Conservation (phyloP, 345 rosid species). For the Isatis tinctoria region DNA sequence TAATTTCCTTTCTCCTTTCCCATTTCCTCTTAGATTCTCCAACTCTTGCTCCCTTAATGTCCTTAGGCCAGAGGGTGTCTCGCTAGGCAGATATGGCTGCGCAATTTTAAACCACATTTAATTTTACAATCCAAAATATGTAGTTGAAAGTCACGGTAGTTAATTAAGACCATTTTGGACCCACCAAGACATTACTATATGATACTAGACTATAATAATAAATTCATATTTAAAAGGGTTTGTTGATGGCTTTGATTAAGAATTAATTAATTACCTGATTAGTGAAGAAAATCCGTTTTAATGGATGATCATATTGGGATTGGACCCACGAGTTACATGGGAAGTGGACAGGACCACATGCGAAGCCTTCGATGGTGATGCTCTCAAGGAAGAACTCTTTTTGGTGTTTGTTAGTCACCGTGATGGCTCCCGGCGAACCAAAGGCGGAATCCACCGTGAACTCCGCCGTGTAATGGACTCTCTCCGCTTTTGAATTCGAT, state of each 20-base stretch:
- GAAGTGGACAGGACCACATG: conserved; percentile 80
- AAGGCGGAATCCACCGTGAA: conserved; percentile 67
- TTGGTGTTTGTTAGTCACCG: conserved; percentile 80
- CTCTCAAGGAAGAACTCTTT: conserved; percentile 83
- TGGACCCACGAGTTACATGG: conserved; percentile 98
- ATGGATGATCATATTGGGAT: conserved; percentile 58
- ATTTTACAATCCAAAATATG: neutral
- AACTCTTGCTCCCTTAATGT: conserved; percentile 70
- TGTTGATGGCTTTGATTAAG: neutral
- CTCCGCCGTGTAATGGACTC: conserved; percentile 84
- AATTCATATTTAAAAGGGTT: neutral
- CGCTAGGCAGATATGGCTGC: conserved; percentile 85
- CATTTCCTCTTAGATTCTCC: conserved; percentile 58
- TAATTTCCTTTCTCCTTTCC: conserved; percentile 66
- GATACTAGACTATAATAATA: neutral
- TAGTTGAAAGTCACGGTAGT: conserved; percentile 6
- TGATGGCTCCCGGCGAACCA: conserved; percentile 88
- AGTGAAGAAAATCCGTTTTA: conserved; percentile 70
- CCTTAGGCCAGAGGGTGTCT: conserved; percentile 77
- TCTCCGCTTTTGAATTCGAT: conserved; percentile 64
- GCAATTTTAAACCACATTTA: neutral
- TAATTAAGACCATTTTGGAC: conserved; percentile 12
- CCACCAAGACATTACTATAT: conserved; percentile 10
- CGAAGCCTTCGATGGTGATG: conserved; percentile 84
- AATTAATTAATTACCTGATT: conserved; percentile 53